Base-by-base conservation (phyloP, 176 grass and related monocot genomes). In the Alloteropsis semialata region DNA sequence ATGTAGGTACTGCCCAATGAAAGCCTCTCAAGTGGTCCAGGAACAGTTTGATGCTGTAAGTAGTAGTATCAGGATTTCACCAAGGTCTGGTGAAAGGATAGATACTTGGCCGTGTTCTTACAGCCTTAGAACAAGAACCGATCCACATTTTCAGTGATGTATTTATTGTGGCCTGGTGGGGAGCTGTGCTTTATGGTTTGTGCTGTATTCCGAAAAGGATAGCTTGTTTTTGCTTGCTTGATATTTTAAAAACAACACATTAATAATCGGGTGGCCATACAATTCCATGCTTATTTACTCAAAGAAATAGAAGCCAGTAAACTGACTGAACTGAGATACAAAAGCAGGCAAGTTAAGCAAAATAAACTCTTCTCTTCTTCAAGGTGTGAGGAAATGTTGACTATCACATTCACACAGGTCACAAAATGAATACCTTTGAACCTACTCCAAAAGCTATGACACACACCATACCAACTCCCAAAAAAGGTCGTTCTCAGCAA, bases 351-450 rank as follows among this genome's bases (percentile, higher is more conserved):
- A 37, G 45, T 75, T 37, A 34, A 81, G 21, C 78, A 56, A 79
- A 27, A 73, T 57, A 66, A 39, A 83, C 65, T 72, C 65, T 77
- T 86, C 74, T 77, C 73, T 82, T 78, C 74, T 43, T 86, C 29
- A 78, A 34, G 48, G 74, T 85, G 81, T 85, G 80, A 70, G 56
- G 65, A 81, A 81, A 81, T 65, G 79, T 78, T 61, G 45, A 36
- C 32, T 77, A 85, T 77, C 77, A 81, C 84, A 90, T 67, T 86
- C 80, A 90, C 76, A 88, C 49, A 77, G 32, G 65, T 82, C 72
- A 77, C 76, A 91, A 91, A 82, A 85, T 78, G 82, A 77, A 85
- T 44, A 71, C 56, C 57, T 81, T 65, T 42, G 72, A 87, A 72
- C 67, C 74, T 81, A 69, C 68, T 81, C 33, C 15, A 65, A 89